Conservation (phyloP, 768 basidiomycete genomes). For the Lanmaoa rubissima region DNA sequence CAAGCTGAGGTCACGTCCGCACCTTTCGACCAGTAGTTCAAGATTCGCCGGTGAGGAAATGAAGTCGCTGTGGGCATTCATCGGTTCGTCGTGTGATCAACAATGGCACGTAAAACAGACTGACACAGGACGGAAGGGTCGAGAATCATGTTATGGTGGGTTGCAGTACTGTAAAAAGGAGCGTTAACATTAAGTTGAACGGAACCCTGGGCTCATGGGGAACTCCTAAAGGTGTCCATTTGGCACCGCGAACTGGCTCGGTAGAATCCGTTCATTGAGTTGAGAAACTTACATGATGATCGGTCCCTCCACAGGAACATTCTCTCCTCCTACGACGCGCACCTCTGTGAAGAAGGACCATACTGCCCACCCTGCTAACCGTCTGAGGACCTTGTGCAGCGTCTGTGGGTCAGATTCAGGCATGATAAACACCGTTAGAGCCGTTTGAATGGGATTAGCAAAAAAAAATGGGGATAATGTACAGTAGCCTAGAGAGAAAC, state of each 20-base stretch:
- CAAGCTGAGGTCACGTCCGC: constrained; percentile 20
- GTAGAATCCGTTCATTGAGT: background rate
- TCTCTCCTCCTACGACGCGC: constrained; percentile 81
- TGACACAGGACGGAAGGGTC: constrained; percentile 81
- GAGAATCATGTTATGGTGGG: constrained; percentile 95
- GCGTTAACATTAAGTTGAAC: constrained; percentile 11
- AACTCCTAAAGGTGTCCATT: background rate
- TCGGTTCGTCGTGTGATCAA: constrained; percentile 16
- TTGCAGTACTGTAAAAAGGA: constrained; percentile 56
- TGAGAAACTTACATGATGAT: constrained; percentile 76
- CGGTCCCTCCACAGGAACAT: constrained; percentile 86
- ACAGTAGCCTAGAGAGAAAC: background rate
- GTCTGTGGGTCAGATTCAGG: constrained; percentile 37
- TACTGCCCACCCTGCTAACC: constrained; percentile 69
- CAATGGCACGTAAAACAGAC: constrained; percentile 29
- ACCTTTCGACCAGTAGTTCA: constrained; percentile 97
- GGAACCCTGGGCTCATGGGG: background rate
- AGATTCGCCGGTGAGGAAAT: constrained; percentile 76
- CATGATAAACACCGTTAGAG: constrained; percentile 9
- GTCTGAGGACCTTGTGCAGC: constrained; percentile 70
- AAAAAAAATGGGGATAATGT: constrained; percentile 7
- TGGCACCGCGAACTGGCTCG: constrained; percentile 2
- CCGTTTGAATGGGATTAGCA: constrained; percentile 7
- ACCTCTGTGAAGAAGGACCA: constrained; percentile 89
- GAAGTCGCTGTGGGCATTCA: constrained; percentile 55